These are phyloP conservation scores for Xylaria longipes DNA, from an alignment of 495 filamentous ascomycete genomes.

Conservation along the genomic window DNA sequence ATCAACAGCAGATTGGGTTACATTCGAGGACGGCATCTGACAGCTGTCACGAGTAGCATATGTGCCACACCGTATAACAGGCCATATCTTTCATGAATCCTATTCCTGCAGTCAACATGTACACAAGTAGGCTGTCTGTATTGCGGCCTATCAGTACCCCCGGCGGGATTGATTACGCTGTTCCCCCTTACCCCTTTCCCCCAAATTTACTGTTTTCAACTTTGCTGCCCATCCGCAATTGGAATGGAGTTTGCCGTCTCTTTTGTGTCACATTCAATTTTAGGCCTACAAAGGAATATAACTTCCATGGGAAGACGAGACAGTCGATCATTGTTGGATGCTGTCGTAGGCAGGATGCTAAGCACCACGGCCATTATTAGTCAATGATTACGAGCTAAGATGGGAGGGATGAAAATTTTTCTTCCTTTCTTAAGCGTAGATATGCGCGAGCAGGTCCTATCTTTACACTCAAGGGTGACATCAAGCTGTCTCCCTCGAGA, in stretches of 20 bases:
- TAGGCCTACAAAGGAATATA: not conserved
- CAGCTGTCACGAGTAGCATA: constrained; percentile 37
- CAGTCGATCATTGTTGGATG: constrained; percentile 16
- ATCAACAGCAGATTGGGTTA: constrained; percentile 20
- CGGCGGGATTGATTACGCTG: constrained; percentile 4
- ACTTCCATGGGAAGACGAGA: constrained; percentile 4
- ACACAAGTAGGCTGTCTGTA: not conserved
- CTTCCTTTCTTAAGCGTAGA: not conserved
- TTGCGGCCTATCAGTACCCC: constrained; percentile 12
- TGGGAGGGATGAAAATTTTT: constrained; percentile 16
- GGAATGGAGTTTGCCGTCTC: constrained; percentile 2
- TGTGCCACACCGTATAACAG: constrained; percentile 33
- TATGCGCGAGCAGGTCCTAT: constrained; percentile 1
- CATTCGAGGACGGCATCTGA: constrained; percentile 38
- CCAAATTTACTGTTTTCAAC: constrained; percentile 9
- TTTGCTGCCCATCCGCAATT: constrained; percentile 11
- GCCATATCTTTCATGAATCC: constrained; percentile 16
- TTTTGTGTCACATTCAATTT: constrained; percentile 22
- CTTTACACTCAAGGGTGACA: constrained; percentile 1
- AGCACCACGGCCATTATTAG: not conserved
- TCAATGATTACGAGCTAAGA: constrained; percentile 17
- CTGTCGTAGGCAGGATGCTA: not conserved
- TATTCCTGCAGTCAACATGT: not conserved
- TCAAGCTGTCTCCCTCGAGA: not conserved
- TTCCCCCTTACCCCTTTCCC: constrained; percentile 24